These are phyloP conservation scores for Calonectria pauciramosa DNA, from an alignment of 2,329 filamentous ascomycete species.

Conservation along the genomic window DNA sequence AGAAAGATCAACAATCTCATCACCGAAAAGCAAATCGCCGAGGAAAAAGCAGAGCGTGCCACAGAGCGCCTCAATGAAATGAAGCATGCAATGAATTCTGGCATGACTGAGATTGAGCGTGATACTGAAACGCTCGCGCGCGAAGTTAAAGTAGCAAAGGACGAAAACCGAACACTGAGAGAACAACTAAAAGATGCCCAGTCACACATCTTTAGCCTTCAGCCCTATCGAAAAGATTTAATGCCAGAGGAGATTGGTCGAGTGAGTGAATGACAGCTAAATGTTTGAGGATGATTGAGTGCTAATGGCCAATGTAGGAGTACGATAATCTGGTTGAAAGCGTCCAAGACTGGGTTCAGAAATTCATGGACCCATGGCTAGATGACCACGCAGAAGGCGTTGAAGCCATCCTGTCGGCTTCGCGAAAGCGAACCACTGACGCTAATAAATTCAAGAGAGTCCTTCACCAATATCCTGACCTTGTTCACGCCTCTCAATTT, in stretches of 20 bases:
- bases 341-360: conserved; percentile 53
- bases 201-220: conserved; percentile 57
- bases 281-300: not conserved
- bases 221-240: conserved; percentile 55
- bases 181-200: conserved; percentile 52
- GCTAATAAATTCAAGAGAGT: conserved; percentile 43
- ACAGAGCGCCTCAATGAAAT: conserved; percentile 41
- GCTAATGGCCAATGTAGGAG: conserved; percentile 46
- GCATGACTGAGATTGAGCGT: conserved; percentile 41
- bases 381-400: conserved; percentile 44
- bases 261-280: conserved; percentile 41
- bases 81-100: conserved; percentile 41
- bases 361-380: conserved; percentile 49
- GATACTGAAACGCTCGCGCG: conserved; percentile 39
- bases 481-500: conserved; percentile 48
- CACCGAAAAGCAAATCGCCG: conserved; percentile 47
- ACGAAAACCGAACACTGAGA: conserved; percentile 47
- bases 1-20: conserved; percentile 33
- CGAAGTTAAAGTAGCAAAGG: conserved; percentile 38
- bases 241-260: conserved; percentile 53
- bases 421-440: conserved; percentile 43
- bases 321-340: conserved; percentile 52
- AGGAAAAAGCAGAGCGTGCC: conserved; percentile 47
- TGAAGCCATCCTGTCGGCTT: conserved; percentile 37
- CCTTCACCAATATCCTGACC: conserved; percentile 48